phyloP scores from a whole-genome alignment of 2,329 filamentous ascomycete species.

The Aspergillus fischeri region DNA sequence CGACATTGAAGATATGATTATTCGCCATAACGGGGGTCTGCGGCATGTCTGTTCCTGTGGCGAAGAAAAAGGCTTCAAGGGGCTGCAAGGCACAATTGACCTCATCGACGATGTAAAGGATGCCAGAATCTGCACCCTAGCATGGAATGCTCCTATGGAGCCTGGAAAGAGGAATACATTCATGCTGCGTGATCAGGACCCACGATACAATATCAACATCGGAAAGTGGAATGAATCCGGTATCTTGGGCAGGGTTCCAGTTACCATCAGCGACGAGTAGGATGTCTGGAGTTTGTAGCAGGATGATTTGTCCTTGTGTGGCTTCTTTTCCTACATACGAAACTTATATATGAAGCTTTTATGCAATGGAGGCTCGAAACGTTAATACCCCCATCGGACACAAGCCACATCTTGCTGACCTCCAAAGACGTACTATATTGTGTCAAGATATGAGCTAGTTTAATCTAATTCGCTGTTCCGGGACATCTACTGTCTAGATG shows the following conservation, averaged over 20 bases:
- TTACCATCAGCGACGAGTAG: conserved; percentile 3
- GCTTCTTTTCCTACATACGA: neutral
- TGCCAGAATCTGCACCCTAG: conserved; percentile 8
- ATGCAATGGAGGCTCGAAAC: no score
- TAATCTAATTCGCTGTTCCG: no score
- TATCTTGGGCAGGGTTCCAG: conserved; percentile 5
- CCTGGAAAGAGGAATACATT: conserved; percentile 7
- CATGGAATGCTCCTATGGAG: conserved; percentile 10
- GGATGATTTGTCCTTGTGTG: neutral
- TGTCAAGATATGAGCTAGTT: no score
- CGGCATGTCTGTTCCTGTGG: conserved; percentile 8
- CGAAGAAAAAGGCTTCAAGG: conserved; percentile 6
- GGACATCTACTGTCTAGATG: no score
- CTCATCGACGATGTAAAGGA: conserved; percentile 12
- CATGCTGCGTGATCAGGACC: conserved; percentile 3
- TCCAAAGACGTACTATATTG: no score
- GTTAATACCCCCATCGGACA: no score
- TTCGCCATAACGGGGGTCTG: conserved; percentile 10
- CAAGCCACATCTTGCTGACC: no score
- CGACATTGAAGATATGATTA: conserved; percentile 12
- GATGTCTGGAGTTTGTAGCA: neutral
- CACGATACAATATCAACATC: conserved; percentile 7
- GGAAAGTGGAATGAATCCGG: conserved; percentile 8
- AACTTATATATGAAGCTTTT: neutral
- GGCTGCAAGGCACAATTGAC: conserved; percentile 6